Evolutionary conservation across 768 basidiomycete genomes (phyloP), one percentile per base, ranked within the genome.

Genomic region (Suillus subaureus): DNA sequence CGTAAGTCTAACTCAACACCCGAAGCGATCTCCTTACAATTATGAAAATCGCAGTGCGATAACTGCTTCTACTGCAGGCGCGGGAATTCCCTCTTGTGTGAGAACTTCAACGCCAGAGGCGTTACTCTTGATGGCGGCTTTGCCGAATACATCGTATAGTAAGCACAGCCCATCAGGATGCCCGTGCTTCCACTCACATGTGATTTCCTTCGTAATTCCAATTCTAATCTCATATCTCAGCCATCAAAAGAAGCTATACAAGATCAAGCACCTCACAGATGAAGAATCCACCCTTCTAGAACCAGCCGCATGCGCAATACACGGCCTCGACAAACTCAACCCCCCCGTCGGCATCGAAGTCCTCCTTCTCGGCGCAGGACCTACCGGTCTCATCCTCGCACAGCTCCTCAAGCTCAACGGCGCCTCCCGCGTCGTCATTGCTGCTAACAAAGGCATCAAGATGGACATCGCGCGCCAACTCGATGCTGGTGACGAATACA

Each of bases 391-490:
- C 42, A 93, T 96, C 67, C 86, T 97, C 54, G 89, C 94, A 0
- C 94, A 96, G 75, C 82, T 97, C 28, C 81, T 96, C 66, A 94
- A 93, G 77, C 81, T 92, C 51, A 96, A 95, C 74, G 94, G 94
- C 52, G 94, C 94, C 18, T 79, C 85, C 28, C 85, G 85, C 66
- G 86, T 96, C 64, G 91, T 92, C 61, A 88, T 97, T 64, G 94
- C 93, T 1, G 92, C 92, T 37, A 94, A 95, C 79, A 92, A 93
- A 76, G 94, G 94, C 49, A 85, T 94, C 73, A 96, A 97, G 83
- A 94, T 91, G 85, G 86, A 94, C 62, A 87, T 95, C 63, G 95
- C 94, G 15, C 87, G 88, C 75, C 76, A 91, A 70, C 82, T 96
- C 42, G 84, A 92, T 15, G 90, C 89, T 2, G 95, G 80, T 11